Base-by-base conservation (phyloP, 2,329 filamentous ascomycete genomes). In the Pyrenochaeta sp. region DNA sequence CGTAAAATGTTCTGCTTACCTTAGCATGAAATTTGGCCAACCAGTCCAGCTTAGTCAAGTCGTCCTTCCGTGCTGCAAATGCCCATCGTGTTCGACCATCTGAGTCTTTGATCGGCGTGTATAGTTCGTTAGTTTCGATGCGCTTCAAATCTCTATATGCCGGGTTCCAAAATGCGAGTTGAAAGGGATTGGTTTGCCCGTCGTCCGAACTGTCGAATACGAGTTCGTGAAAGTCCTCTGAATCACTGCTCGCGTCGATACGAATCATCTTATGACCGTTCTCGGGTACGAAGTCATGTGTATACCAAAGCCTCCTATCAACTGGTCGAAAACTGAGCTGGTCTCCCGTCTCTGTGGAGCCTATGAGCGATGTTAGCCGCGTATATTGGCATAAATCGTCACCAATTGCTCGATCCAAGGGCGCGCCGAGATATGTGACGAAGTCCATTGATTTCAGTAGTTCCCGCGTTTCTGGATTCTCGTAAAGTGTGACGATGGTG, bases 81-180 rank as follows among this genome's bases (percentile, higher is more conserved):
- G 46, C 42, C 66, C 67, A 71, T 44, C 62, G 39, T 6, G 59
- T 66, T 5, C 49, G 44, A 6, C 64, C 66, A 19, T 67, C 67
- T n/a, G 25, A 25, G 32, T 65, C 67, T 37, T 52, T 60, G 73
- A 77, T 13, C 40, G 67, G 25, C 59, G 56, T 37, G 70, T 66
- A 79, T 0, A 81, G 58, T 46, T 81, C 78, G 15, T 69, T 72
- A 24, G 76, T 79, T 5, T 63, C 64, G 36, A 77, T 78, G 36
- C 68, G 71, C 2, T 72, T 49, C 1, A 64, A 42, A 9, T 75
- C 60, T 0, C 71, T 74, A 50, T 50, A 53, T 8, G 12, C 42
- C 1, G 60, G 50, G 32, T 67, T 70, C 58, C 61, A 65, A 42
- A 77, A 79, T 2, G 74, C 64, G 5, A 63, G 54, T 37, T 64